Conservation (phyloP, 495 filamentous ascomycete species). For the Thozetella sp. region DNA sequence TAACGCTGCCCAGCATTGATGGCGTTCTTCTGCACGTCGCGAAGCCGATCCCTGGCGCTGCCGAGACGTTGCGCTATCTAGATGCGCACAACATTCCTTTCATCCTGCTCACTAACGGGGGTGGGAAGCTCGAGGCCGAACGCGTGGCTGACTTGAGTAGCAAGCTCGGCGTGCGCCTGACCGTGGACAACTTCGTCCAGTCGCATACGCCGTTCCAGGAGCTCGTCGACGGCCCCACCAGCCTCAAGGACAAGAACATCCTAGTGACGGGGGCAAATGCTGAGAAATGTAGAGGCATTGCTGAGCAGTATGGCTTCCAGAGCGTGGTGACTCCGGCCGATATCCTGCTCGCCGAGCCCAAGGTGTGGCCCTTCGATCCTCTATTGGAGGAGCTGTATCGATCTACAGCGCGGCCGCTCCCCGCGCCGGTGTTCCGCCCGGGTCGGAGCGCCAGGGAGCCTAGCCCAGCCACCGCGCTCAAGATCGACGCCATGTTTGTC, state of each 20-base stretch:
- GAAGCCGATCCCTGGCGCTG: constrained; percentile 77
- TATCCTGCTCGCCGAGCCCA: constrained; percentile 71
- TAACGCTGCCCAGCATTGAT: constrained; percentile 68
- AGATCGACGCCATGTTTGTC: constrained; percentile 84
- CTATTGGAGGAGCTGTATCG: constrained; percentile 62
- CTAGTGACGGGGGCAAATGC: constrained; percentile 82
- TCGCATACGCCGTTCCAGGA: constrained; percentile 88
- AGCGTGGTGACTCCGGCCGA: constrained; percentile 86
- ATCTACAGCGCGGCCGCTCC: constrained; percentile 63
- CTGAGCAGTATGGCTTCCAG: constrained; percentile 81
- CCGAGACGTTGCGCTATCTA: constrained; percentile 71
- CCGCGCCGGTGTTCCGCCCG: constrained; percentile 27
- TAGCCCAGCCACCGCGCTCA: constrained; percentile 43
- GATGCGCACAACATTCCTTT: constrained; percentile 71
- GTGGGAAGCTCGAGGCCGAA: constrained; percentile 86
- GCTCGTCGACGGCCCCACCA: constrained; percentile 35
- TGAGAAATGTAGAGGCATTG: constrained; percentile 74
- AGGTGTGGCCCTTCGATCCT: constrained; percentile 79
- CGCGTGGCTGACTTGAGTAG: constrained; percentile 78
- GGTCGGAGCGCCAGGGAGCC: constrained; percentile 24
- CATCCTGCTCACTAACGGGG: constrained; percentile 93
- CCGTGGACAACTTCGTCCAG: constrained; percentile 87
- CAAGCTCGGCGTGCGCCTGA: constrained; percentile 74
- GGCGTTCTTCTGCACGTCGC: constrained; percentile 91
- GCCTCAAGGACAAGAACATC: constrained; percentile 65